Evolutionary conservation across 2,329 filamentous ascomycete species (phyloP).

Genomic region (Cercospora sp.): DNA sequence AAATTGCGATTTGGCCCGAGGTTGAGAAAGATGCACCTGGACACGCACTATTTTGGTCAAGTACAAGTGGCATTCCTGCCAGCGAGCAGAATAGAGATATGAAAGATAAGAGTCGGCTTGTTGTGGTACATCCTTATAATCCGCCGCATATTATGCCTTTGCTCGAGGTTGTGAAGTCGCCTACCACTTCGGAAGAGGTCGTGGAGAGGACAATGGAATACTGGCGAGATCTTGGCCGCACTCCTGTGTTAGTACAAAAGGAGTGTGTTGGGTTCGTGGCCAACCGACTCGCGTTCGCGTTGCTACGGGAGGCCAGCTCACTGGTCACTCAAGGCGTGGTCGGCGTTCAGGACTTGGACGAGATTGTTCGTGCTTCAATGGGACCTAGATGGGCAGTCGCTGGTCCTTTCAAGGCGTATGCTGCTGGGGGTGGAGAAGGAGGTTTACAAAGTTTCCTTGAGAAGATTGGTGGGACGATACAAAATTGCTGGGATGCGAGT

Average conservation of each 20-base stretch:
- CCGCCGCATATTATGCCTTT: slow-evolving; percentile 52
- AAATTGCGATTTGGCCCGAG: slow-evolving; percentile 53
- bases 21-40: slow-evolving; percentile 50
- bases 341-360: slow-evolving; percentile 54
- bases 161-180: not conserved
- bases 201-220: slow-evolving; percentile 48
- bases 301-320: slow-evolving; percentile 57
- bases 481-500: slow-evolving; percentile 55
- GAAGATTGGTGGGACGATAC: slow-evolving; percentile 58
- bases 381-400: slow-evolving; percentile 58
- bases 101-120: slow-evolving; percentile 47
- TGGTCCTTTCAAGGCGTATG: slow-evolving; percentile 60
- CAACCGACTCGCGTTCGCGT: slow-evolving; percentile 58
- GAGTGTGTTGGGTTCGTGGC: slow-evolving; percentile 59
- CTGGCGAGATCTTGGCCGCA: slow-evolving; percentile 46
- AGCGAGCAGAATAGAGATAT: slow-evolving; percentile 50
- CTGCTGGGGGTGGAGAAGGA: slow-evolving; percentile 57
- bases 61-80: slow-evolving; percentile 59
- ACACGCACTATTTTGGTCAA: slow-evolving; percentile 56
- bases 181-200: slow-evolving; percentile 41
- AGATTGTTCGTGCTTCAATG: slow-evolving; percentile 53
- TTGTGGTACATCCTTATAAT: slow-evolving; percentile 63
- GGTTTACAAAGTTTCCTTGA: slow-evolving; percentile 56
- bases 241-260: slow-evolving; percentile 53
- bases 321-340: slow-evolving; percentile 57